Conservation (phyloP, 768 basidiomycete genomes). For the Podaxis pistillaris region DNA sequence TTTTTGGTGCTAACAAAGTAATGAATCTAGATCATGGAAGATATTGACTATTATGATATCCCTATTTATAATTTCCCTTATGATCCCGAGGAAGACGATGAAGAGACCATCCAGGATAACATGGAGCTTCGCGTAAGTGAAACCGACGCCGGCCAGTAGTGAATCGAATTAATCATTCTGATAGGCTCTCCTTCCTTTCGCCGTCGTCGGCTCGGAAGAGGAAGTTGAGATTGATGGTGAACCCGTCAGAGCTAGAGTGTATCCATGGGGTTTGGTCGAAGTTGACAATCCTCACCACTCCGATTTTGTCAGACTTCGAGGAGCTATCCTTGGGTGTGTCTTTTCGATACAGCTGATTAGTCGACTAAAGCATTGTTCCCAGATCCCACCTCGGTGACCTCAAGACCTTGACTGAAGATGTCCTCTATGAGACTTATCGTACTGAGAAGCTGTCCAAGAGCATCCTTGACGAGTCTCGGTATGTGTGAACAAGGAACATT, state of each 20-base stretch:
- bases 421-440: conserved; percentile 84
- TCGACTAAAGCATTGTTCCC: conserved; percentile 2
- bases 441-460: conserved; percentile 84
- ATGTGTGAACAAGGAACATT: conserved; percentile 14
- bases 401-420: conserved; percentile 80
- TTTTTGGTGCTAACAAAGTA: not conserved
- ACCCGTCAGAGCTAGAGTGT: conserved; percentile 75
- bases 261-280: conserved; percentile 92
- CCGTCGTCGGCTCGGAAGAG: conserved; percentile 86
- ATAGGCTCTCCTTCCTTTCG: conserved; percentile 75
- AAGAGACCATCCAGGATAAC: conserved; percentile 88
- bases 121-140: conserved; percentile 73
- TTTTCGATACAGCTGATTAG: conserved; percentile 24
- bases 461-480: conserved; percentile 58
- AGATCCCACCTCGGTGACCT: conserved; percentile 84
- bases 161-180: not conserved
- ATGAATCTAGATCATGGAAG: conserved; percentile 75
- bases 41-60: conserved; percentile 86
- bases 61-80: conserved; percentile 95
- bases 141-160: not conserved
- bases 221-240: conserved; percentile 81
- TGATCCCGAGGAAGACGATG: conserved; percentile 91
- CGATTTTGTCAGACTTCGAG: conserved; percentile 77
- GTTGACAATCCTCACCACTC: conserved; percentile 92
- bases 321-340: conserved; percentile 65